Base-by-base conservation (phyloP, 2,329 filamentous ascomycete genomes). In the Penicillium crustosum region DNA sequence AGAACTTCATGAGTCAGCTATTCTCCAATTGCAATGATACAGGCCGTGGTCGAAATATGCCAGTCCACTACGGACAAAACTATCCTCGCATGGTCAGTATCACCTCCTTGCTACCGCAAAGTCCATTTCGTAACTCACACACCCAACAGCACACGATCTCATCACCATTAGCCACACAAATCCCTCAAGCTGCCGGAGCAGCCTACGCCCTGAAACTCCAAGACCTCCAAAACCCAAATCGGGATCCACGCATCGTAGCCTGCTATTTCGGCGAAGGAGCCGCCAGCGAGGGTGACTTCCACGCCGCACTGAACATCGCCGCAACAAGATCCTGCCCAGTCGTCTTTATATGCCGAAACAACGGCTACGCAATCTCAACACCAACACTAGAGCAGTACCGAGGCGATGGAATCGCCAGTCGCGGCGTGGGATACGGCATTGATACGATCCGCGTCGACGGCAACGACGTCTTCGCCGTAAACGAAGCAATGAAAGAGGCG, bases 231-330 rank as follows among this genome's bases (percentile, higher is more conserved):
- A 87, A 92, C 66, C 89, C 90, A 0, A 87, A 84, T 42, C 77
- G 82, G 15, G 83, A 87, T 21, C 83, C 85, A 7, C 81, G 89
- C 27, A 85, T 95, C 8, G 90, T 89, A 15, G 88, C 87, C 0
- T 93, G 90, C 68, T 96, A 92, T 75, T 96, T 96, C 69, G 92
- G 92, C 57, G 92, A 96, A 77, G 92, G 92, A 7, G 92, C 92
- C 0, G 92, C 92, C 2, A 91, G 88, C 57, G 92, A 96, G 73
- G 93, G 92, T 17, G 92, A 96, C 73, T 96, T 96, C 75, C 92
- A 96, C 69, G 91, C 90, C 0, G 93, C 90, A 0, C 80, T 96
- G 44, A 96, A 96, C 73, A 93, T 96, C 61, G 93, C 92, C 6
- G 91, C 93, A 0, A 96, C 92, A 0, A 82, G 91, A 27, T 88